phyloP scores from a whole-genome alignment of 441 rosid genomes.

The Adansonia rubrostipa region DNA sequence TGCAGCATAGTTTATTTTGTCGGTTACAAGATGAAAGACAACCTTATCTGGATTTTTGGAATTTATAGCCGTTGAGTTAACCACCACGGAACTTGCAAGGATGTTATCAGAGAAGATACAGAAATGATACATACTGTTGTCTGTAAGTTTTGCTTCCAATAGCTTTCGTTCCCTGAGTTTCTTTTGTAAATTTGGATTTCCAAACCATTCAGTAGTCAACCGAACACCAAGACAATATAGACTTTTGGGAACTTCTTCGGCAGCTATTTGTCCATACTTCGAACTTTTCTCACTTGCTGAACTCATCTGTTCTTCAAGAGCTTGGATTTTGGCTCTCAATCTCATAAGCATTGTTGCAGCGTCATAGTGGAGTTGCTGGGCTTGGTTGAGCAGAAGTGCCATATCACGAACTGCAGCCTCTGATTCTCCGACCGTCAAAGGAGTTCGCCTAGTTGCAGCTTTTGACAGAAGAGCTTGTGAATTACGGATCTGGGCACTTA shows the following conservation, averaged over 20 bases:
- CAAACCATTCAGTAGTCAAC: constrained; percentile 85
- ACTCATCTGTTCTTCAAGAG: constrained; percentile 81
- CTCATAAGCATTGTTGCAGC: constrained; percentile 98
- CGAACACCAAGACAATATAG: constrained; percentile 91
- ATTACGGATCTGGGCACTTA: constrained; percentile 95
- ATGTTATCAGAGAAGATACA: constrained; percentile 85
- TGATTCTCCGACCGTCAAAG: constrained; percentile 73
- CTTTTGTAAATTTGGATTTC: constrained; percentile 53
- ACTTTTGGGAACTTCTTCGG: constrained; percentile 97
- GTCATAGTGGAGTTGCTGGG: constrained; percentile 91
- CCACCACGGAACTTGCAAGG: constrained; percentile 81
- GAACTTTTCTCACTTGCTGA: constrained; percentile 75
- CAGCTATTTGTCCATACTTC: constrained; percentile 97
- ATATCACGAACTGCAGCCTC: constrained; percentile 79
- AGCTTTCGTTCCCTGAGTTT: constrained; percentile 46
- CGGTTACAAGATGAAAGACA: constrained; percentile 92
- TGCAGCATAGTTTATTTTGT: constrained; percentile 83
- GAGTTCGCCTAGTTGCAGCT: constrained; percentile 78
- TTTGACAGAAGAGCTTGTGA: constrained; percentile 81
- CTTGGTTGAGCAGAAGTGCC: constrained; percentile 92
- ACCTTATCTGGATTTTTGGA: constrained; percentile 64
- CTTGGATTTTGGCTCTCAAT: constrained; percentile 83
- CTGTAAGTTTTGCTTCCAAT: constrained; percentile 56
- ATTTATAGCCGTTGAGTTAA: constrained; percentile 70
- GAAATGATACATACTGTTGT: constrained; percentile 65